Evolutionary conservation across 2,329 filamentous ascomycete genomes (phyloP).

Genomic region (Ophiostoma tasmaniense): DNA sequence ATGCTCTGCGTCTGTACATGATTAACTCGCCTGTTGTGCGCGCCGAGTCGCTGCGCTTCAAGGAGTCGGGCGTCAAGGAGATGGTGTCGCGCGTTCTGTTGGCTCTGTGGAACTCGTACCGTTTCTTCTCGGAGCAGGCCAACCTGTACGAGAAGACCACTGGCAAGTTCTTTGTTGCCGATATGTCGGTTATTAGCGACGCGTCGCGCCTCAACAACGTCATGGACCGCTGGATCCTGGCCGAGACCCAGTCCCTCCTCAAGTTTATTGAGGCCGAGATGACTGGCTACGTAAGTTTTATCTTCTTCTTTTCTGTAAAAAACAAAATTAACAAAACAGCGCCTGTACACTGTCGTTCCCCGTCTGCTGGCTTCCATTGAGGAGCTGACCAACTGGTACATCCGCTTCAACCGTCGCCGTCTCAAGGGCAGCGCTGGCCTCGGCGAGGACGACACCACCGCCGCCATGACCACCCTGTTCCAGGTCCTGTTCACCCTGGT

Average conservation of each 20-base stretch:
- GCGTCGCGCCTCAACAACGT: constrained; percentile 54
- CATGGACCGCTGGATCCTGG: constrained; percentile 93
- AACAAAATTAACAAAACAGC: constrained; percentile 6
- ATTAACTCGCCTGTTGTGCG: constrained; percentile 95
- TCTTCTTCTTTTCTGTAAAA: neutral
- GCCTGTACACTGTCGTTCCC: constrained; percentile 85
- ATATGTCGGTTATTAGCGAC: constrained; percentile 46
- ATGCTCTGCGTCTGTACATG: constrained; percentile 87
- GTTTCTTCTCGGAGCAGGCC: constrained; percentile 89
- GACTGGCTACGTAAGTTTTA: constrained; percentile 31
- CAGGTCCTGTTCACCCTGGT: constrained; percentile 87
- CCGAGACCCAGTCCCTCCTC: constrained; percentile 81
- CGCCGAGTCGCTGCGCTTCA: constrained; percentile 83
- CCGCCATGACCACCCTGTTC: constrained; percentile 88
- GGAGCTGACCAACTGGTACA: constrained; percentile 88
- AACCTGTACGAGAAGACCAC: constrained; percentile 78
- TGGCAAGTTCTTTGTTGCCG: constrained; percentile 66
- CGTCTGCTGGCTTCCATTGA: constrained; percentile 77
- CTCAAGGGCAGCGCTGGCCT: constrained; percentile 83
- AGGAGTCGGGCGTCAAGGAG: constrained; percentile 86
- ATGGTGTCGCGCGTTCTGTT: constrained; percentile 86
- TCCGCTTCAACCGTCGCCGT: constrained; percentile 83
- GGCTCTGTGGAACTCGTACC: constrained; percentile 92
- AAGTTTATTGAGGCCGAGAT: constrained; percentile 92
- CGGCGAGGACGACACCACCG: constrained; percentile 74